Conservation (phyloP, 2,329 filamentous ascomycete genomes). For the Colletotrichum coccodes region DNA sequence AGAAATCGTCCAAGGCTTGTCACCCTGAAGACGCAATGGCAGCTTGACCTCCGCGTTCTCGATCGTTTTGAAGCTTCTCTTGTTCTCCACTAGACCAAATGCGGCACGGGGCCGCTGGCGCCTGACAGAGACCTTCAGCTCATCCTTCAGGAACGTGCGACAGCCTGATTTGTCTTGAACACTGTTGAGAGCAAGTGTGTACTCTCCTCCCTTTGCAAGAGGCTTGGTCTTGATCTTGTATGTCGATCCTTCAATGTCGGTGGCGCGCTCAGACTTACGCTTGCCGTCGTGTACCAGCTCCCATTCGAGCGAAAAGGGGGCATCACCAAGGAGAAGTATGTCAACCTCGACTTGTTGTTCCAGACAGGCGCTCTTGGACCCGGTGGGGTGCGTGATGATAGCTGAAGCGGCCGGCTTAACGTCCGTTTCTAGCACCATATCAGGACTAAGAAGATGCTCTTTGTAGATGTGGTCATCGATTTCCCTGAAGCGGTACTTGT, state of each 20-base stretch:
- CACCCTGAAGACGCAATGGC: conserved; percentile 86
- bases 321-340: conserved; percentile 81
- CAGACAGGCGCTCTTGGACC: conserved; percentile 77
- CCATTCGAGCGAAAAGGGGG: conserved; percentile 91
- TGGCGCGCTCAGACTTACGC: conserved; percentile 74
- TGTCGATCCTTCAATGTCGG: conserved; percentile 69
- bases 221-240: conserved; percentile 81
- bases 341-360: conserved; percentile 82
- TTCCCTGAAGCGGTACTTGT: conserved; percentile 85
- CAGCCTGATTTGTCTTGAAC: conserved; percentile 89
- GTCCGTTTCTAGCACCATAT: conserved; percentile 80
- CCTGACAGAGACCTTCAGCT: conserved; percentile 85
- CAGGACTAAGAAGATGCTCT: conserved; percentile 67
- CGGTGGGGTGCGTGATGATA: conserved; percentile 67
- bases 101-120: conserved; percentile 87
- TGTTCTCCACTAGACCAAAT: conserved; percentile 88
- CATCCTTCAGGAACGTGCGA: conserved; percentile 85
- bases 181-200: conserved; percentile 85
- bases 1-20: conserved; percentile 83
- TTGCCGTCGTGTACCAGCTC: conserved; percentile 92
- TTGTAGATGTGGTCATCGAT: conserved; percentile 87
- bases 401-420: conserved; percentile 94
- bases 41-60: conserved; percentile 80
- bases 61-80: conserved; percentile 77
- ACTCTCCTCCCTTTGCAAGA: conserved; percentile 86